A percentile compares a stretch with the other conserved stretches of the same genome.
phyloP scores from a whole-genome alignment of 2,329 filamentous ascomycete genomes.

The Calonectria pseudoturangicola region DNA sequence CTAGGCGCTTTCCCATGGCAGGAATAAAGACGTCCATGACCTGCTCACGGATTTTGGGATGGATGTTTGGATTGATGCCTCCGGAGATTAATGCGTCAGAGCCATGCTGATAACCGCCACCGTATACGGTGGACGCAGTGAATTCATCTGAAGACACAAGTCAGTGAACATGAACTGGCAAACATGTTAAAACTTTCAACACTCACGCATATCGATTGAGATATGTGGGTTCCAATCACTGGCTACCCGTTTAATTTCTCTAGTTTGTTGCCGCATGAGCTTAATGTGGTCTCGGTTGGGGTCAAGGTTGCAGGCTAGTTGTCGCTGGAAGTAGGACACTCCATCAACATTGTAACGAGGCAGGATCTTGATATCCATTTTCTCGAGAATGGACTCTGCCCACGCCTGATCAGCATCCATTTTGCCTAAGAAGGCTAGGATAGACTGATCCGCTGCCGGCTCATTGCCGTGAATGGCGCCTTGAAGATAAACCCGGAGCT shows the following conservation, averaged over 20 bases:
- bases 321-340: conserved; percentile 17
- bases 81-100: background rate
- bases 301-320: conserved; percentile 6
- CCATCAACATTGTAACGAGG: conserved; percentile 15
- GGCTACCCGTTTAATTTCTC: conserved; percentile 2
- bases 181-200: background rate
- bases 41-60: conserved; percentile 4
- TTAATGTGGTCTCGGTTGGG: conserved; percentile 19
- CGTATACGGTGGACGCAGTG: background rate
- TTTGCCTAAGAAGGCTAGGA: conserved; percentile 9
- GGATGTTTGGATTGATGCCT: conserved; percentile 12
- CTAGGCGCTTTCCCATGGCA: background rate
- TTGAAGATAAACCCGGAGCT: background rate
- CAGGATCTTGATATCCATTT: conserved; percentile 15
- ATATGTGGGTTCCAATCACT: conserved; percentile 14
- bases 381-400: conserved; percentile 10
- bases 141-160: background rate
- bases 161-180: no score
- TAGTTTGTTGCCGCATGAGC: conserved; percentile 10
- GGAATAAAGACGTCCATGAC: conserved; percentile 1
- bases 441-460: background rate
- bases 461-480: conserved; percentile 19
- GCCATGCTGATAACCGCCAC: conserved; percentile 6
- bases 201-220: conserved; percentile 16
- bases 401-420: conserved; percentile 13